phyloP scores from a whole-genome alignment of 257 asterid genomes.

The Oldenlandia corymbosa region DNA sequence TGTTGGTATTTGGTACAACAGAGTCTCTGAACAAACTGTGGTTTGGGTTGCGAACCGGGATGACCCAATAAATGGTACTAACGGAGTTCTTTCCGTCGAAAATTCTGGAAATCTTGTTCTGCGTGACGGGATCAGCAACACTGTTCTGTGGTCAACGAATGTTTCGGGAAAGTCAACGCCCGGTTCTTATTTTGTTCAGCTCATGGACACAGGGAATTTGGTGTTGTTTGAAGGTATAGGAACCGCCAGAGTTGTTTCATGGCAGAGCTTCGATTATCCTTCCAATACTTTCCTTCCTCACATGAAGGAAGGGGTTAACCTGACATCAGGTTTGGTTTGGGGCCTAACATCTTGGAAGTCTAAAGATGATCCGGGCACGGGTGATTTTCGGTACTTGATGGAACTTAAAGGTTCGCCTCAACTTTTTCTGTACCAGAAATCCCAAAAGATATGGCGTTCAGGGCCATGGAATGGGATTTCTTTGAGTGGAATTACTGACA shows the following conservation, averaged over 20 bases:
- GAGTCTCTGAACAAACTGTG: conserved; percentile 25
- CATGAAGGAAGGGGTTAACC: conserved; percentile 32
- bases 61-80: conserved; percentile 19
- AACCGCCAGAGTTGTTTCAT: conserved; percentile 14
- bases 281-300: conserved; percentile 40
- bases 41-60: conserved; percentile 42
- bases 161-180: conserved; percentile 9
- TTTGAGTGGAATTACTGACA: conserved; percentile 36
- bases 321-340: conserved; percentile 25
- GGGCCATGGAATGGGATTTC: conserved; percentile 45
- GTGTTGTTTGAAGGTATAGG: conserved; percentile 24
- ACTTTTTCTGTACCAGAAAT: conserved; percentile 7
- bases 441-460: conserved; percentile 16
- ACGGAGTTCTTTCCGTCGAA: conserved; percentile 22
- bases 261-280: conserved; percentile 59
- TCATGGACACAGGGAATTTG: conserved; percentile 40
- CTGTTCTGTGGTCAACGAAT: conserved; percentile 32
- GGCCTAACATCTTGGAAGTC: conserved; percentile 41
- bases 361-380: conserved; percentile 29
- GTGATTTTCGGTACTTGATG: conserved; percentile 25
- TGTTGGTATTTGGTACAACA: conserved; percentile 36
- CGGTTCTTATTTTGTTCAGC: conserved; percentile 16
- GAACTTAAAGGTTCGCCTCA: conserved; percentile 29
- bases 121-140: conserved; percentile 7
- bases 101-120: conserved; percentile 34